Percentiles rank a stretch among this genome's conserved stretches.
Evolutionary conservation across 2,329 filamentous ascomycete species (phyloP).

Genomic region (Ophiostoma pallidulum): DNA sequence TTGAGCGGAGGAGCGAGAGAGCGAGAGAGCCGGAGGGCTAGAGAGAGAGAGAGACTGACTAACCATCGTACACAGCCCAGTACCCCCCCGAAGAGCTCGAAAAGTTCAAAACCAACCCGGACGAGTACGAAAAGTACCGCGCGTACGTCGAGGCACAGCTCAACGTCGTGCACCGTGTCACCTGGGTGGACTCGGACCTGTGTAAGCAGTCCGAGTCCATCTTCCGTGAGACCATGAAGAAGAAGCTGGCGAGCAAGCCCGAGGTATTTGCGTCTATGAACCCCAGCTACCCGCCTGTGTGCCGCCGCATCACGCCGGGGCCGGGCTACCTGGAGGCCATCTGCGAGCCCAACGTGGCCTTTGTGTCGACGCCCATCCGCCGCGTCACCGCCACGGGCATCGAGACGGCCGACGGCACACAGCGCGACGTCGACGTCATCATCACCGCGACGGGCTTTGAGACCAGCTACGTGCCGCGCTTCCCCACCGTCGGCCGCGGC

Average conservation of each 20-base stretch:
- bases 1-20: too few relatives aligned
- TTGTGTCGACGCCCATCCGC: conserved; percentile 32
- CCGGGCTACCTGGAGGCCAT: conserved; percentile 40
- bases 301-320: conserved; percentile 39
- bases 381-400: conserved; percentile 26
- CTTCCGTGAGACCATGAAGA: conserved; percentile 7
- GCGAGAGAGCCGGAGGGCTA: too few relatives aligned
- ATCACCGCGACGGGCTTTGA: conserved; percentile 31
- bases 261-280: conserved; percentile 29
- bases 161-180: conserved; percentile 23
- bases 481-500: conserved; percentile 35
- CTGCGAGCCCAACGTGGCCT: conserved; percentile 35
- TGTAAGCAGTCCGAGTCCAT: conserved; percentile 8
- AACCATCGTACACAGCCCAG: neutral
- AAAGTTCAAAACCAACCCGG: conserved; percentile 39
- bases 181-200: conserved; percentile 18
- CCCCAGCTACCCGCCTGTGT: conserved; percentile 35
- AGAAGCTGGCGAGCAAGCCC: conserved; percentile 24
- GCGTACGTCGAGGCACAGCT: conserved; percentile 39
- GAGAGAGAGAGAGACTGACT: too few relatives aligned
- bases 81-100: conserved; percentile 35
- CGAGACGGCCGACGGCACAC: conserved; percentile 19
- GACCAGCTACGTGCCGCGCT: conserved; percentile 39
- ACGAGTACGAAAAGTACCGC: conserved; percentile 42
- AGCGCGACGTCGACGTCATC: conserved; percentile 20